Base-by-base conservation (phyloP, 306 rosid genomes). In the Datisca glomerata region DNA sequence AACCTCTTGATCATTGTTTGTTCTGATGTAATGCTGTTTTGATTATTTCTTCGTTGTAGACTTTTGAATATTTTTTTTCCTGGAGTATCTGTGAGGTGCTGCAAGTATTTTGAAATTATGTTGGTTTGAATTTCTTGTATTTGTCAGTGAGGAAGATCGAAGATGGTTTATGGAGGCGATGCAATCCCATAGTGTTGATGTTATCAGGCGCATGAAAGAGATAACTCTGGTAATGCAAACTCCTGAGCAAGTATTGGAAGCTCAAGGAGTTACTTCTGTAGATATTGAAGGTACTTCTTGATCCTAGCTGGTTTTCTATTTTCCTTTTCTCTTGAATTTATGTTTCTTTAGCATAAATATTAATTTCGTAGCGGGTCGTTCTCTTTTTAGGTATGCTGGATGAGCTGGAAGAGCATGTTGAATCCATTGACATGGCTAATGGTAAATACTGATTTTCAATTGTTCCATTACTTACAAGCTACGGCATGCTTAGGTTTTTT, bases 381-480 rank as follows among this genome's bases (percentile, higher is more conserved):
- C n/a, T n/a, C n/a, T 2, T 42, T 69, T 45, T 72, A 84, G 98
- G 29, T 52, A 21, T 91, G 81, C 63, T 91, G 71, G 96, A 91
- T 55, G 94, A 89, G 67, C 57, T 89, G 65, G 84, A 84, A 50
- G 98, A 89, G 68, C 98, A 89, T 36, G 95, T 89, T 43, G 95
- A 89, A 61, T 80, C 98, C 1, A 91, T 84, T 61, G 98, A 91
- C 63, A 68, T 72, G 81, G 98, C 96, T 43, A 91, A 91, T 67
- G 98, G 98, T 91, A 60, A 59, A 67, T 4, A 14, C 36, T 31
- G n/a, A n/a, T n/a, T n/a, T n/a, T n/a, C n/a, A n/a, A n/a, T n/a
- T n/a, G n/a, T n/a, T n/a, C n/a, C n/a, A n/a, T n/a, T n/a, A n/a
- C n/a, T n/a, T n/a, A n/a, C n/a, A n/a, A n/a, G n/a, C n/a, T n/a